Evolutionary conservation across 2,329 filamentous ascomycete genomes (phyloP).

Genomic region (Penicillium sp.): DNA sequence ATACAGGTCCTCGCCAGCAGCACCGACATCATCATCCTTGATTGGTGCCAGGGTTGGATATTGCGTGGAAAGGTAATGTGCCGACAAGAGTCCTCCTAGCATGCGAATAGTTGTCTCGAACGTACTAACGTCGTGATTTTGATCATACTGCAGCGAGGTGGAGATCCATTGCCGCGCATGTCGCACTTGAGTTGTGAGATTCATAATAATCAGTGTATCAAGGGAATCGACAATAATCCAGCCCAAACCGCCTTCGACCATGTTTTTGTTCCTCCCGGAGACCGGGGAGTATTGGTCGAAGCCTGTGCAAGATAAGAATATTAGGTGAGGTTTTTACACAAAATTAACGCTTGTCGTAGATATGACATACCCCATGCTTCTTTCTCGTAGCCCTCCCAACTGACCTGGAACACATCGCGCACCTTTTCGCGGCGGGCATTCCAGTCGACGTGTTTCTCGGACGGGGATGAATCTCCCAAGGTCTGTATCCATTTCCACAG

Average conservation of each 20-base stretch:
- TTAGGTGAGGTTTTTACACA: no score
- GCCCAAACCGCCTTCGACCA: conserved; percentile 86
- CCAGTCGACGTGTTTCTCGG: conserved; percentile 67
- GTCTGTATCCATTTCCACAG: conserved; percentile 63
- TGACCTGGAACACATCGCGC: conserved; percentile 85
- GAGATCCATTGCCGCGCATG: conserved; percentile 90
- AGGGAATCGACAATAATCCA: conserved; percentile 98
- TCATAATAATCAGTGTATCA: conserved; percentile 98
- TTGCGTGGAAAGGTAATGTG: conserved; percentile 88
- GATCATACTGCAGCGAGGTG: conserved; percentile 79
- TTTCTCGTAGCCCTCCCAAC: conserved; percentile 90
- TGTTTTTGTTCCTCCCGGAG: conserved; percentile 76
- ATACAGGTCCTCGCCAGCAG: conserved; percentile 84
- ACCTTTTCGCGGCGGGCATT: conserved; percentile 75
- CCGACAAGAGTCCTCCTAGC: conserved; percentile 89
- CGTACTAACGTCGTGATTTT: conserved; percentile 93
- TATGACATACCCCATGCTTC: conserved; percentile 83
- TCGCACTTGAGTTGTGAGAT: conserved; percentile 80
- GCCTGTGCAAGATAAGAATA: conserved; percentile 24
- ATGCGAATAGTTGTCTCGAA: conserved; percentile 99
- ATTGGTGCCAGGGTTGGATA: conserved; percentile 80
- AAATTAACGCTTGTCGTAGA: no score
- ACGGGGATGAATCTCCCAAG: conserved; percentile 49
- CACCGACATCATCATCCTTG: conserved; percentile 70
- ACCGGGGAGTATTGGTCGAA: conserved; percentile 83